Base-by-base conservation (phyloP, 305 asterid genomes). In the Ajuga reptans region DNA sequence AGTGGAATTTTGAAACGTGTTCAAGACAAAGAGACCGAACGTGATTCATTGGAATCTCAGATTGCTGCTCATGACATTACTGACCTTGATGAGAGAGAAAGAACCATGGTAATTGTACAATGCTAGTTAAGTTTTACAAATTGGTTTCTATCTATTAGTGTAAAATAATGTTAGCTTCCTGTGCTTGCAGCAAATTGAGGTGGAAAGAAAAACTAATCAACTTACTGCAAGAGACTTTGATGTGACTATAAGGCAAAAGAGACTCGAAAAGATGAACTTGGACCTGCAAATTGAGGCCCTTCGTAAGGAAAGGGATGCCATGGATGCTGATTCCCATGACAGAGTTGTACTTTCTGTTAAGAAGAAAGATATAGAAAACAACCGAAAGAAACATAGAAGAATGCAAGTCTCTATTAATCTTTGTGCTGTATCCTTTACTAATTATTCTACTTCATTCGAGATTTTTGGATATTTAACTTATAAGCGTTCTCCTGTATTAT, bases 271-370 rank as follows among this genome's bases (percentile, higher is more conserved):
- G 51, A 82, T 76, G 67, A 81, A 66, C 70, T 68, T 87, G 78
- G 95, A 81, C 9, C 93, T 82, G 78, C 85, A 86, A 70, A 82
- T 89, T 50, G 76, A 76, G 67, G 75, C 76, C 73, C 89, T 87
- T 74, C 68, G 61, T 52, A 78, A 81, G 79, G 89, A 86, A 80
- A 87, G 85, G 80, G 94, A 84, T 66, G 64, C 80, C 72, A 74
- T 93, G 84, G 84, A 78, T 70, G 88, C 93, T 67, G 94, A 93
- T 79, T 83, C 95, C 69, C 89, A 85, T 60, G 94, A 84, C 81
- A 86, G 97, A 84, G 85, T 79, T 71, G 80, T 84, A 79, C 90
- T 89, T 33, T 86, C 95, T 75, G 69, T 84, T 56, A 91, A 82
- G 79, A 89, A 83, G 77, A 79, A 85, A 39, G 97, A 93, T 79